Percentiles rank a stretch among this genome's conserved stretches.
Conservation (phyloP, 129 eudicot genomes). For the Escallonia herrerae region DNA sequence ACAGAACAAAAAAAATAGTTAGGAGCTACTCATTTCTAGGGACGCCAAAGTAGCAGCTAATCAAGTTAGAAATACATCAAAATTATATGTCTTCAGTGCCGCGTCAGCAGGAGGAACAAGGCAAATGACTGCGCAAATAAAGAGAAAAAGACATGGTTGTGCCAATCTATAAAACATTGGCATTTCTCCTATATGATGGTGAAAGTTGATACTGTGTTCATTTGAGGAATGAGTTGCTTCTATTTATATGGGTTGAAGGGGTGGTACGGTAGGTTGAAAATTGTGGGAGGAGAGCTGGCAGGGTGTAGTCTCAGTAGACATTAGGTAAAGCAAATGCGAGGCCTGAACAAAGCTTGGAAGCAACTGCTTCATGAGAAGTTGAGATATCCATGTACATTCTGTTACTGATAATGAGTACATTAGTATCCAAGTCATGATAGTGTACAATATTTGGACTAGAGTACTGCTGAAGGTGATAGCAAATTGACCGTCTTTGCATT, state of each 20-base stretch:
- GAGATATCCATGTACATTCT: conserved; percentile 17
- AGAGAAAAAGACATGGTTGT: conserved; percentile 1
- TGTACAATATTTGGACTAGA: neutral
- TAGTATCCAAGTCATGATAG: neutral
- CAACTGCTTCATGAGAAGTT: conserved; percentile 14
- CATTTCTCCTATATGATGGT: neutral
- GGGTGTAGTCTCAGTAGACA: neutral
- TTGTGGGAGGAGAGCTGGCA: neutral
- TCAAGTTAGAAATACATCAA: conserved; percentile 21
- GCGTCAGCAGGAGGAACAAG: conserved; percentile 13
- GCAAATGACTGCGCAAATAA: neutral
- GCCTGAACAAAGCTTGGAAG: conserved; percentile 24
- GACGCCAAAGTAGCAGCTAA: no score
- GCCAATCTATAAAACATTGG: neutral
- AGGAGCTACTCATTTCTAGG: neutral
- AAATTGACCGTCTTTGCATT: neutral
- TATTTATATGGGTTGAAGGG: neutral
- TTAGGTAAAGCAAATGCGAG: conserved; percentile 1
- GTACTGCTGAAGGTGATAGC: conserved; percentile 3
- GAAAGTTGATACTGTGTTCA: no score
- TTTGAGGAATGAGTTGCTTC: neutral
- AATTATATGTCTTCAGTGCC: conserved; percentile 43
- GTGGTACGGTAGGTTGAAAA: neutral
- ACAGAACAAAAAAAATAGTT: neutral
- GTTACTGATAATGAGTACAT: neutral